Conservation (phyloP, 768 basidiomycete genomes). For the Clavulina sp. region DNA sequence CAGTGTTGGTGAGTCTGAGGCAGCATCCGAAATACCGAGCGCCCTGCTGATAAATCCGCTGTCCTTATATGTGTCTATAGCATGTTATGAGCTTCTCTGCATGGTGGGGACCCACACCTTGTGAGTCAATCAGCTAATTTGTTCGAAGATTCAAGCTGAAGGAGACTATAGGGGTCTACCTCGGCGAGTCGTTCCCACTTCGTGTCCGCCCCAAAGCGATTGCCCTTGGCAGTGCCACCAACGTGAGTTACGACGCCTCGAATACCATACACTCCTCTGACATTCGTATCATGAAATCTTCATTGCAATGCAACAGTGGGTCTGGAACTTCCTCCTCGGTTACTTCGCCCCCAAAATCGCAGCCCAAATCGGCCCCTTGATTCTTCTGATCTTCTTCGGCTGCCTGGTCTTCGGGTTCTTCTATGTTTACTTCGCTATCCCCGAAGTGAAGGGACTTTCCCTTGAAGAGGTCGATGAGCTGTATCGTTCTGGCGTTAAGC, state of each 20-base stretch:
- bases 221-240: constrained; percentile 47
- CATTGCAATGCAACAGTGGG: constrained; percentile 26
- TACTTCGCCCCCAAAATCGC: constrained; percentile 52
- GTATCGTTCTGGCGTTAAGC: constrained; percentile 46
- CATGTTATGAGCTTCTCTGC: constrained; percentile 55
- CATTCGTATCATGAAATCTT: background rate
- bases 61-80: too few relatives aligned
- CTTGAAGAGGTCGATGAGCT: constrained; percentile 66
- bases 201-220: constrained; percentile 63
- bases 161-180: constrained; percentile 36
- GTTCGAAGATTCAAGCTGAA: background rate
- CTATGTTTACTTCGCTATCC: constrained; percentile 61
- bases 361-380: constrained; percentile 51
- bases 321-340: constrained; percentile 60
- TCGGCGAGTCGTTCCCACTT: constrained; percentile 68
- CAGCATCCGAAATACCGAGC: too few relatives aligned
- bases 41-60: too few relatives aligned
- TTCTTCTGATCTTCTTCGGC: constrained; percentile 60
- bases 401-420: constrained; percentile 49
- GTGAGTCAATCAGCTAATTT: constrained; percentile 12
- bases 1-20: too few relatives aligned
- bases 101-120: constrained; percentile 61
- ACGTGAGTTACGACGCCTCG: constrained; percentile 21
- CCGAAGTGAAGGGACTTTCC: constrained; percentile 65
- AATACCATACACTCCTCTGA: constrained; percentile 6